These are phyloP conservation scores for Mesotaenium endlicherianum DNA, from an alignment of 139 green algal genomes.

Conservation along the genomic window DNA sequence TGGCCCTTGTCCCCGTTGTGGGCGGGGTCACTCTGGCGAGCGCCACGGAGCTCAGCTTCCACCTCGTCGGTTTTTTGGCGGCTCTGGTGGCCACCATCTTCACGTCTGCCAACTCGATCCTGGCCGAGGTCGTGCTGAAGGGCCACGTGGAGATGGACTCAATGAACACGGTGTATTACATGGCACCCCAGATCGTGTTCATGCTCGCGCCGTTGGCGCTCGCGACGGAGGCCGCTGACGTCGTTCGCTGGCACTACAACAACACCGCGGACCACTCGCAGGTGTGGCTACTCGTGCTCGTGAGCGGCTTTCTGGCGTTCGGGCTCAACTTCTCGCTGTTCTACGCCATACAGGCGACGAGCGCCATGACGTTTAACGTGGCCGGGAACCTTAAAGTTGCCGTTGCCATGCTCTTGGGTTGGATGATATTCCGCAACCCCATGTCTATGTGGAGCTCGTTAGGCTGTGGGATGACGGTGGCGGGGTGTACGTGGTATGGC, in stretches of 20 bases:
- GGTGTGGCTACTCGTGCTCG: not conserved
- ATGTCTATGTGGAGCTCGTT: slow-evolving; percentile 19
- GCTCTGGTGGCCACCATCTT: slow-evolving; percentile 18
- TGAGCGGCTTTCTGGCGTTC: slow-evolving; percentile 30
- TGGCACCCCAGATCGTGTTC: slow-evolving; percentile 5
- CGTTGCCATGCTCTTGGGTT: slow-evolving; percentile 35
- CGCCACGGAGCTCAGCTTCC: slow-evolving; percentile 33
- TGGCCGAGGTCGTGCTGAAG: slow-evolving; percentile 38
- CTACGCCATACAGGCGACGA: slow-evolving; percentile 38
- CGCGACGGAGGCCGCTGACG: not conserved
- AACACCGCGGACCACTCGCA: not conserved
- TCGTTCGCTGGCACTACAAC: not conserved
- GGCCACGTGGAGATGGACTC: slow-evolving; percentile 19
- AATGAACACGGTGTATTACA: slow-evolving; percentile 42
- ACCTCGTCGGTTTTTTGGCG: slow-evolving; percentile 33
- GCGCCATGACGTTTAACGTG: slow-evolving; percentile 45
- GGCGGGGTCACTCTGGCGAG: slow-evolving; percentile 13
- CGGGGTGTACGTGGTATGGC: slow-evolving; percentile 38
- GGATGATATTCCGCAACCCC: slow-evolving; percentile 44
- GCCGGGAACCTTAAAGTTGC: slow-evolving; percentile 45
- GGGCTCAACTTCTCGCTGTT: slow-evolving; percentile 43
- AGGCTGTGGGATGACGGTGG: slow-evolving; percentile 32
- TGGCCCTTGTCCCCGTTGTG: slow-evolving; percentile 27
- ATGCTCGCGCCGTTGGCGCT: not conserved
- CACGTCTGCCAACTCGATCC: slow-evolving; percentile 34